Evolutionary conservation across 108 stramenopile species (phyloP).

Genomic region (Fragilariopsis cylindrus): DNA sequence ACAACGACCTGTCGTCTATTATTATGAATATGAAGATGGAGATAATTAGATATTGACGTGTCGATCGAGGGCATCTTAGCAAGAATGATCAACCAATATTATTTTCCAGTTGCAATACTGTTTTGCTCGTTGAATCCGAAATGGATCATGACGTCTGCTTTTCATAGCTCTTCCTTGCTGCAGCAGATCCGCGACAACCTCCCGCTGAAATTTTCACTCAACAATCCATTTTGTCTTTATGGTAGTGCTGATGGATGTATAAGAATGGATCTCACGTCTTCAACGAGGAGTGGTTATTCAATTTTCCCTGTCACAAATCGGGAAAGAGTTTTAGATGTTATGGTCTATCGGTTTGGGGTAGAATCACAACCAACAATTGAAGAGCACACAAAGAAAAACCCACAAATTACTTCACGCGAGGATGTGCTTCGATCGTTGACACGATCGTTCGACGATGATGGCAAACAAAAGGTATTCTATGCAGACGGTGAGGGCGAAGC

Average conservation of each 20-base stretch:
- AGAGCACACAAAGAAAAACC: conserved; percentile 2
- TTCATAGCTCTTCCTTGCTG: not conserved
- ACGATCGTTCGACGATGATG: conserved; percentile 4
- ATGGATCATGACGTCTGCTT: not conserved
- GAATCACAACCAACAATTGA: not conserved
- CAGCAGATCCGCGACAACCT: not conserved
- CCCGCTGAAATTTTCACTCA: not conserved
- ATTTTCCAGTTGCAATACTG: not conserved
- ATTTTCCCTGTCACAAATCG: not conserved
- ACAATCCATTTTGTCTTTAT: not conserved
- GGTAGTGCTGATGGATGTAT: not conserved
- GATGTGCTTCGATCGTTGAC: conserved; percentile 13
- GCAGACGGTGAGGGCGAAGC: not conserved
- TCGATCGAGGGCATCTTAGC: too few relatives aligned
- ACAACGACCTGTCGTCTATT: too few relatives aligned
- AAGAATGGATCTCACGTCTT: not conserved
- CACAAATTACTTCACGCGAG: not conserved
- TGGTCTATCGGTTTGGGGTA: conserved; percentile 3
- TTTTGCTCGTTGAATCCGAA: not conserved
- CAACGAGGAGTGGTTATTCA: not conserved
- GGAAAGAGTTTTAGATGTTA: not conserved
- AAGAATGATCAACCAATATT: too few relatives aligned
- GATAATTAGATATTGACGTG: too few relatives aligned
- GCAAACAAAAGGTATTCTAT: conserved; percentile 1
- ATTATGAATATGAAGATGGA: too few relatives aligned